phyloP scores from a whole-genome alignment of 1,284 basidiomycete species.

The Fomitopsis schrenkii region DNA sequence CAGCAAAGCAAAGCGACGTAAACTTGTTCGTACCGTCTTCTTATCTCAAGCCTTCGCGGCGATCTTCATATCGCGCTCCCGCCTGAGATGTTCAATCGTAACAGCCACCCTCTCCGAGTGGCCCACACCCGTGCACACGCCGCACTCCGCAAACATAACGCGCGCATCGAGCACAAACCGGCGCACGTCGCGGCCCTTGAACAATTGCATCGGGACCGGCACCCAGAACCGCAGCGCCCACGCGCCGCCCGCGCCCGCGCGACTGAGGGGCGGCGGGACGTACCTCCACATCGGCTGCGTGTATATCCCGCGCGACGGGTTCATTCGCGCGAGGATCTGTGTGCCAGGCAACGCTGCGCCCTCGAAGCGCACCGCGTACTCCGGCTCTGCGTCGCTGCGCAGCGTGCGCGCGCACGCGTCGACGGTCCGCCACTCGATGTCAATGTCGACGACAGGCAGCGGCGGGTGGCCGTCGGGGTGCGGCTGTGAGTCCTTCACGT shows the following conservation, averaged over 20 bases:
- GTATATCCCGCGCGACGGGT: slow-evolving; percentile 9
- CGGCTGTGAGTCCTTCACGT: slow-evolving; percentile 13
- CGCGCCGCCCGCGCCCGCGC: slow-evolving; percentile 7
- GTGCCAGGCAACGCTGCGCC: neutral
- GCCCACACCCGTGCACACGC: neutral
- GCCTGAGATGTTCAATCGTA: slow-evolving; percentile 4
- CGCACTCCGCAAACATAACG: slow-evolving; percentile 11
- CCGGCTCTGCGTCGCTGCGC: neutral
- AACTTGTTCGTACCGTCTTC: neutral
- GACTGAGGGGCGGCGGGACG: slow-evolving; percentile 1
- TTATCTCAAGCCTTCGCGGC: neutral
- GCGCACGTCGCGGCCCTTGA: slow-evolving; percentile 10
- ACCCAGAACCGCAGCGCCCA: slow-evolving; percentile 19
- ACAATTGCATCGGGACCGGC: slow-evolving; percentile 15
- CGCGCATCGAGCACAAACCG: slow-evolving; percentile 13
- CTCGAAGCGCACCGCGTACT: neutral
- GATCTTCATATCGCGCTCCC: slow-evolving; percentile 3
- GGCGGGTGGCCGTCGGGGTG: slow-evolving; percentile 9
- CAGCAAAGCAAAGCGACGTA: neutral
- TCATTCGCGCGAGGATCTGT: neutral
- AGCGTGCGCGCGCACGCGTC: neutral
- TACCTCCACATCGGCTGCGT: slow-evolving; percentile 10
- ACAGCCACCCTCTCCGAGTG: slow-evolving; percentile 1
- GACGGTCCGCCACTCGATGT: slow-evolving; percentile 13
- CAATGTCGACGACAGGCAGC: slow-evolving; percentile 9